Evolutionary conservation across 2,329 filamentous ascomycete genomes (phyloP).

Genomic region (Sphaerostilbella broomeana): DNA sequence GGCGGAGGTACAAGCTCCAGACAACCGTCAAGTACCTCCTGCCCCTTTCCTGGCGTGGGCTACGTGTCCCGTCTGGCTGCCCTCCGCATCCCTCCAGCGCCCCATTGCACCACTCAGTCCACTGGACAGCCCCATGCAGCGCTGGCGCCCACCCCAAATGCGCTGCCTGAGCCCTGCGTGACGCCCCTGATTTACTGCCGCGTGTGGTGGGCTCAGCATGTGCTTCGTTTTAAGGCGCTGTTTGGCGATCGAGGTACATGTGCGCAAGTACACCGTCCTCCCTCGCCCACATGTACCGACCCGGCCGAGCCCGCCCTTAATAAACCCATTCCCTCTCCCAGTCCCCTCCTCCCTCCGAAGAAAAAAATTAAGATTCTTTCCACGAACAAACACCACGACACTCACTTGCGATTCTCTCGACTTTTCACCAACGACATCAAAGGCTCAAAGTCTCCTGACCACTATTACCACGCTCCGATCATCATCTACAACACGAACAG

Average conservation of each 20-base stretch:
- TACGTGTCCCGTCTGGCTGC: conserved; percentile 12
- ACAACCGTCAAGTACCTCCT: conserved; percentile 16
- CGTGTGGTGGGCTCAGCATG: conserved; percentile 21
- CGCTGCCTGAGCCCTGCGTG: conserved; percentile 13
- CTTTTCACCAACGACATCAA: too few relatives aligned
- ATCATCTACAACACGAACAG: conserved; percentile 6
- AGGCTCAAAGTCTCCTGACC: conserved; percentile 9
- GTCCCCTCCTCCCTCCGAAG: conserved; percentile 15
- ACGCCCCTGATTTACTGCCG: conserved; percentile 22
- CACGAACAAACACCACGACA: conserved; percentile 6
- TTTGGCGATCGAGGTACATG: conserved; percentile 12
- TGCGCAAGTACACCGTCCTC: conserved; percentile 14
- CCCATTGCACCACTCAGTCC: conserved; percentile 11
- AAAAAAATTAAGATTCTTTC: conserved; percentile 14
- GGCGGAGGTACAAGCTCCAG: conserved; percentile 15
- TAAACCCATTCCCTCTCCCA: conserved; percentile 22
- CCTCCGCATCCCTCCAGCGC: conserved; percentile 11
- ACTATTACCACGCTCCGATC: conserved; percentile 3
- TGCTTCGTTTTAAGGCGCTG: conserved; percentile 5
- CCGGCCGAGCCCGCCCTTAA: conserved; percentile 29
- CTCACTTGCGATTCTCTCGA: too few relatives aligned
- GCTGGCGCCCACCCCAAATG: conserved; percentile 7
- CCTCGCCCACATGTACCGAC: conserved; percentile 18
- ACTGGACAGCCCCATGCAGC: conserved; percentile 11
- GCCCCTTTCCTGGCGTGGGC: conserved; percentile 12